phyloP scores from a whole-genome alignment of 805 yeast genomes.

The Saturnispora serradocipensis region DNA sequence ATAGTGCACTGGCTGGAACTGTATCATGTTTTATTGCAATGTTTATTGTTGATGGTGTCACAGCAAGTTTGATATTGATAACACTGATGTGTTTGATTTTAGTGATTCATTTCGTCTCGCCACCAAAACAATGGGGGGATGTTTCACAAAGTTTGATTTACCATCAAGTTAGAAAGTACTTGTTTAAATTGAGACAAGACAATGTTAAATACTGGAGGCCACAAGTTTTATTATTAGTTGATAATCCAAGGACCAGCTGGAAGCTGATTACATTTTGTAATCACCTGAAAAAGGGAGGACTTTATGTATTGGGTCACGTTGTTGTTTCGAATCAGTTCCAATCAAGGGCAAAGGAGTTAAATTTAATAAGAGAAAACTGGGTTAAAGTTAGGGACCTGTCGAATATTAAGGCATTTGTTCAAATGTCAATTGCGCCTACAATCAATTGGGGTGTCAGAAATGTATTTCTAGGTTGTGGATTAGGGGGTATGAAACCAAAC shows the following conservation, averaged over 20 bases:
- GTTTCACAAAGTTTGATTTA: conserved; percentile 92
- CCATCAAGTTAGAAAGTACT: conserved; percentile 91
- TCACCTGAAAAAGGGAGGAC: conserved; percentile 89
- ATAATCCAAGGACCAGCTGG: conserved; percentile 90
- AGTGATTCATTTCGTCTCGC: conserved; percentile 80
- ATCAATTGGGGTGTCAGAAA: conserved; percentile 94
- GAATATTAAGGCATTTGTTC: conserved; percentile 87
- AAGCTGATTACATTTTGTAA: conserved; percentile 87
- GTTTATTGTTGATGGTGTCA: conserved; percentile 89
- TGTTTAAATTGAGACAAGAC: conserved; percentile 73
- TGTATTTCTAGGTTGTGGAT: conserved; percentile 83
- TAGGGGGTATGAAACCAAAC: conserved; percentile 98
- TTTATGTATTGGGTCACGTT: conserved; percentile 89
- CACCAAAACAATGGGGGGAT: conserved; percentile 97
- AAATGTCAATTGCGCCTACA: conserved; percentile 78
- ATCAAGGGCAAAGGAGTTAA: conserved; percentile 56
- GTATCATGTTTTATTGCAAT: conserved; percentile 66
- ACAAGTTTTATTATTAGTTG: conserved; percentile 79
- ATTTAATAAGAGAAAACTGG: conserved; percentile 76
- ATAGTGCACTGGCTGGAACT: conserved; percentile 75
- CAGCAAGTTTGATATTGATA: conserved; percentile 69
- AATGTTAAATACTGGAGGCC: conserved; percentile 99
- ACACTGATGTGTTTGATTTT: conserved; percentile 59
- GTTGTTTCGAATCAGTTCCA: conserved; percentile 58
- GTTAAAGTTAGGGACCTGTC: conserved; percentile 66